Evolutionary conservation across 2,329 filamentous ascomycete genomes (phyloP).

Genomic region (Aspergillus glaucus): DNA sequence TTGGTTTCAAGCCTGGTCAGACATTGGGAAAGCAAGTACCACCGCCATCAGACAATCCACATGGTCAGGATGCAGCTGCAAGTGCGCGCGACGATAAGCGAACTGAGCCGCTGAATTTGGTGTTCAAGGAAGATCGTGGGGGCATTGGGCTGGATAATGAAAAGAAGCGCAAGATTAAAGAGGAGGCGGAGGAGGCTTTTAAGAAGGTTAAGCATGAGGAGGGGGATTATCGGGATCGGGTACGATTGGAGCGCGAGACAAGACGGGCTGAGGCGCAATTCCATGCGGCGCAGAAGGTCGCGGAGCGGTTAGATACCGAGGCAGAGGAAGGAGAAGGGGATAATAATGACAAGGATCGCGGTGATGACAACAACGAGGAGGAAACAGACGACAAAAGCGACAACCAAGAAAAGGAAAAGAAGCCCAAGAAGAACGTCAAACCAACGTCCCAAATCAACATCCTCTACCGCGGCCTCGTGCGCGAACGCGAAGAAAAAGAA

Average conservation of each 20-base stretch:
- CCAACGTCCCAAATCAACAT: slow-evolving; percentile 66
- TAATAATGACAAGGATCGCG: slow-evolving; percentile 11
- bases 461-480: slow-evolving; percentile 70
- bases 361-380: slow-evolving; percentile 8
- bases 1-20: slow-evolving; percentile 77
- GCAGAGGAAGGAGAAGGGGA: slow-evolving; percentile 15
- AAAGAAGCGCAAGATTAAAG: slow-evolving; percentile 67
- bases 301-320: slow-evolving; percentile 67
- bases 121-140: slow-evolving; percentile 69
- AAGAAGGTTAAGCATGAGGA: slow-evolving; percentile 62
- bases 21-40: slow-evolving; percentile 61
- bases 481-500: slow-evolving; percentile 58
- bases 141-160: slow-evolving; percentile 82
- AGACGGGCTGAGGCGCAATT: slow-evolving; percentile 63
- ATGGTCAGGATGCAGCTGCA: slow-evolving; percentile 6
- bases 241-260: slow-evolving; percentile 64
- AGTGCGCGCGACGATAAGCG: slow-evolving; percentile 19
- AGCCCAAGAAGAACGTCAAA: slow-evolving; percentile 23
- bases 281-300: slow-evolving; percentile 72
- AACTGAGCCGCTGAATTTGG: slow-evolving; percentile 69
- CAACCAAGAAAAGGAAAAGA: slow-evolving; percentile 1
- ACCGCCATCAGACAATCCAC: not conserved
- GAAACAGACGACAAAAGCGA: slow-evolving; percentile 1
- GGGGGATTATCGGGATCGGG: slow-evolving; percentile 65
- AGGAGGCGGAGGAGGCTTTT: slow-evolving; percentile 52